A percentile compares a stretch with the other conserved stretches of the same genome.
These are phyloP conservation scores for Kluyveromyces sp. DNA, from an alignment of 1,139 yeast genomes.

Conservation along the genomic window DNA sequence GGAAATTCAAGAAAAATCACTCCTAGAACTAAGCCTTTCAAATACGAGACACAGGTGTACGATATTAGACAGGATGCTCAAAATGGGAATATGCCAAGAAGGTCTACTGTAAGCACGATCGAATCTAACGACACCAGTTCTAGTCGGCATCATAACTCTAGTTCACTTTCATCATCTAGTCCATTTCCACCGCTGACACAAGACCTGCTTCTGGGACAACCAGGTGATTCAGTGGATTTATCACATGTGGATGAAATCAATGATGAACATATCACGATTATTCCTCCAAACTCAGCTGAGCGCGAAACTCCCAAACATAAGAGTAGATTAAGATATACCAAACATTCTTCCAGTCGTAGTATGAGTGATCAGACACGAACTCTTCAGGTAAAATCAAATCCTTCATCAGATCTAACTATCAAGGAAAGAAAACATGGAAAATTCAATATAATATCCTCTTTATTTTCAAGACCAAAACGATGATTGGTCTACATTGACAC, in stretches of 20 bases:
- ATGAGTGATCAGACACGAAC: not conserved
- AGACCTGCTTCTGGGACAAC: constrained; percentile 25
- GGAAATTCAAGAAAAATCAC: constrained; percentile 3
- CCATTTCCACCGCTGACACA: constrained; percentile 12
- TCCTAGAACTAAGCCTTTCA: constrained; percentile 17
- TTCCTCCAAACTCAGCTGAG: not conserved
- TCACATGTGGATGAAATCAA: constrained; percentile 5
- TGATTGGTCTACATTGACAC: not conserved
- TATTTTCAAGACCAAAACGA: constrained; percentile 2
- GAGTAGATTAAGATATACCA: not conserved
- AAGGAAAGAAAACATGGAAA: constrained; percentile 1
- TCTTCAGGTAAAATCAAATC: not conserved
- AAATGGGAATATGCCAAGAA: not conserved
- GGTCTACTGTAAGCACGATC: constrained; percentile 1
- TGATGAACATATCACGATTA: not conserved
- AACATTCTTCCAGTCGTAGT: not conserved
- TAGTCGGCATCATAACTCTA: not conserved
- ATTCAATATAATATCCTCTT: constrained; percentile 1
- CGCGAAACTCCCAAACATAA: not conserved
- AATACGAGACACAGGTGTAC: constrained; percentile 29
- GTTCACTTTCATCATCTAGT: not conserved
- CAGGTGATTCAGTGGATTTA: constrained; percentile 23
- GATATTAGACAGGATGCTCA: constrained; percentile 17
- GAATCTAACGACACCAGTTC: not conserved
- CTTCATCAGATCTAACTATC: not conserved